Base-by-base conservation (phyloP, 177 flowering plant species). In the Vitis hybrid region DNA sequence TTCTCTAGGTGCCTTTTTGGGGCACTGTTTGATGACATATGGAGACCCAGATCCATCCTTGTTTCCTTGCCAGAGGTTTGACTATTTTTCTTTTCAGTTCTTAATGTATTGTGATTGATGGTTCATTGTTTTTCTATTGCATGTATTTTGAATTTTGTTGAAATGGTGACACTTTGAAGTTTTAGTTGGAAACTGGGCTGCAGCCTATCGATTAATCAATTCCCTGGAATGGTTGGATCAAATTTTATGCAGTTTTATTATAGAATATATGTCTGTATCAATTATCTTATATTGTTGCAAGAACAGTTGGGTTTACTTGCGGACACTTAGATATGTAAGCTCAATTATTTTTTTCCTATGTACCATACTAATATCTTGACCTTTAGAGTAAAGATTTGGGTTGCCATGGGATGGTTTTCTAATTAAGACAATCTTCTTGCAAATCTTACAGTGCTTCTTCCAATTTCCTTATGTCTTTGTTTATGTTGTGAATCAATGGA, bases 21-120 rank as follows among this genome's bases (percentile, higher is more conserved):
- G 97, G 4, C 83, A 74, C 63, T 79, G 79, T 13, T 79, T 89
- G 72, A 89, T 91, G n/a, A 68, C 85, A 21, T 76, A 66, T 45
- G 78, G 69, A 2, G 96, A 84, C 0, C 78, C 84, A 57, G 91
- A 88, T 62, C 76, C 89, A 60, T 81, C 87, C 5, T 51, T 88
- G 49, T 70, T 91, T 73, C 48, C 83, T 19, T 94, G 98, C 77
- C 84, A 86, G 65, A 88, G 97, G 98, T 90, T 52, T 55, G 69
- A 30, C 23, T 6, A 9, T 17, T 60, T 21, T 18, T 11, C 34
- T 62, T 5, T 23, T 2, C 15, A 12, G 0, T 60, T 52, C 26
- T 9, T 56, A 1, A 64, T 26, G 14, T 8, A 34, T 4, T 3
- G 11, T 11, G 49, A 6, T 62, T 12, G 11, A 23, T 32, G 26